Percentiles rank a stretch among this genome's conserved stretches.
phyloP scores from a whole-genome alignment of 371 early-diverging fungal species.

The Smittium culicis region DNA sequence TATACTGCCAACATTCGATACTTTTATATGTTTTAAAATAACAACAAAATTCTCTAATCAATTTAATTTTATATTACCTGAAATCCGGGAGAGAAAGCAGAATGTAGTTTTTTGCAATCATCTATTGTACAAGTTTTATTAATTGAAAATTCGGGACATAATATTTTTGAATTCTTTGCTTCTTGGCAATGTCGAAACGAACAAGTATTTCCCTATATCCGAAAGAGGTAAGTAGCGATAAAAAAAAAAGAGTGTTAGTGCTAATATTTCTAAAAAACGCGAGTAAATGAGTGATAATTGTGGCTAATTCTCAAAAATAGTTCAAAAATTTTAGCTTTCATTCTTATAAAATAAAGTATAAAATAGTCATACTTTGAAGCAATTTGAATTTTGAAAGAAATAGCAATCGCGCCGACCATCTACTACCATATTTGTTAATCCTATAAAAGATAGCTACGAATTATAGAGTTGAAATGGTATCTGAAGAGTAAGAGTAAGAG shows the following conservation, averaged over 20 bases:
- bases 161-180: not conserved
- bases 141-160: conserved; percentile 1
- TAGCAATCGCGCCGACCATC: conserved; percentile 9
- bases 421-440: too few species aligned
- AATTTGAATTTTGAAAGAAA: conserved; percentile 3
- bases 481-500: too few species aligned
- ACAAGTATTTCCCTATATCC: not conserved
- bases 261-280: too few species aligned
- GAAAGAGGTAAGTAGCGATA: not conserved
- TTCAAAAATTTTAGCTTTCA: not conserved
- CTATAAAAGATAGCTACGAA: too few species aligned
- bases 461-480: too few species aligned
- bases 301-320: too few species aligned
- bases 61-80: not conserved
- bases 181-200: conserved; percentile 2
- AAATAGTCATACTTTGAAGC: conserved; percentile 2
- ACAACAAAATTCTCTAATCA: not conserved
- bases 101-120: conserved; percentile 2
- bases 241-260: not conserved
- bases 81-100: not conserved
- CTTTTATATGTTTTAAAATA: not conserved
- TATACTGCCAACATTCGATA: too few species aligned
- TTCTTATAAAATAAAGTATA: not conserved
- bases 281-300: too few species aligned
- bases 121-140: not conserved